phyloP scores from a whole-genome alignment of 495 filamentous ascomycete species.

The Monascus purpureus region DNA sequence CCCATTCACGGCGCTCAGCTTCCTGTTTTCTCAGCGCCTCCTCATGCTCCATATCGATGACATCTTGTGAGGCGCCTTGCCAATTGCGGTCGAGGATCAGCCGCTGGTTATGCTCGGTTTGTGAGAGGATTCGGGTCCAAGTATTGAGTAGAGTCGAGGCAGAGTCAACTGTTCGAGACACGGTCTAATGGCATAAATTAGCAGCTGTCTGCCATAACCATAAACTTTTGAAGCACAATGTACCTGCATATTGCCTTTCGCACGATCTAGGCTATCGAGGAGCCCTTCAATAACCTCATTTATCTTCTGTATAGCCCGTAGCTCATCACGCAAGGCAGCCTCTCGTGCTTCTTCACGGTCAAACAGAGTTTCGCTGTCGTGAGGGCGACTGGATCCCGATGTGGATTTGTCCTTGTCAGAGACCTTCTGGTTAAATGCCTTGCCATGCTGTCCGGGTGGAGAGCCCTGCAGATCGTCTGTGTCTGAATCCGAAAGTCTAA shows the following conservation, averaged over 20 bases:
- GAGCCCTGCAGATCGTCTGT: slow-evolving; percentile 62
- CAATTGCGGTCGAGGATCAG: slow-evolving; percentile 77
- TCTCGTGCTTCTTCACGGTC: slow-evolving; percentile 60
- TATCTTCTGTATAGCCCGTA: slow-evolving; percentile 70
- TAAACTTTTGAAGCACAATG: too few relatives aligned
- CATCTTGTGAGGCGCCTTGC: slow-evolving; percentile 77
- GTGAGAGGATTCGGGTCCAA: slow-evolving; percentile 89
- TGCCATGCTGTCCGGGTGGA: slow-evolving; percentile 37
- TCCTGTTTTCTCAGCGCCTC: slow-evolving; percentile 53
- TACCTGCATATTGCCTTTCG: slow-evolving; percentile 87
- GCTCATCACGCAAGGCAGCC: slow-evolving; percentile 55
- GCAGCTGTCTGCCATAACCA: too few relatives aligned
- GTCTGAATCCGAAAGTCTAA: slow-evolving; percentile 48
- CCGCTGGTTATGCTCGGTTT: slow-evolving; percentile 94
- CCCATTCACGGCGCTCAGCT: slow-evolving; percentile 55
- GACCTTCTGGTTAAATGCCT: slow-evolving; percentile 7
- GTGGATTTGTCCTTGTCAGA: slow-evolving; percentile 25
- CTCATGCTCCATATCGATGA: slow-evolving; percentile 72
- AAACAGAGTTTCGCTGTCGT: slow-evolving; percentile 42
- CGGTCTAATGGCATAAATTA: slow-evolving; percentile 41
- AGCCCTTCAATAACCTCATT: slow-evolving; percentile 79
- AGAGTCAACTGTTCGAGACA: slow-evolving; percentile 69
- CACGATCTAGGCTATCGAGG: slow-evolving; percentile 61
- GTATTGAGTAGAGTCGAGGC: slow-evolving; percentile 91
- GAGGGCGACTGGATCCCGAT: slow-evolving; percentile 15